Evolutionary conservation across 352 stramenopile species (phyloP), one percentile per base, ranked within the genome.

Genomic region (Phytophthora vignae): DNA sequence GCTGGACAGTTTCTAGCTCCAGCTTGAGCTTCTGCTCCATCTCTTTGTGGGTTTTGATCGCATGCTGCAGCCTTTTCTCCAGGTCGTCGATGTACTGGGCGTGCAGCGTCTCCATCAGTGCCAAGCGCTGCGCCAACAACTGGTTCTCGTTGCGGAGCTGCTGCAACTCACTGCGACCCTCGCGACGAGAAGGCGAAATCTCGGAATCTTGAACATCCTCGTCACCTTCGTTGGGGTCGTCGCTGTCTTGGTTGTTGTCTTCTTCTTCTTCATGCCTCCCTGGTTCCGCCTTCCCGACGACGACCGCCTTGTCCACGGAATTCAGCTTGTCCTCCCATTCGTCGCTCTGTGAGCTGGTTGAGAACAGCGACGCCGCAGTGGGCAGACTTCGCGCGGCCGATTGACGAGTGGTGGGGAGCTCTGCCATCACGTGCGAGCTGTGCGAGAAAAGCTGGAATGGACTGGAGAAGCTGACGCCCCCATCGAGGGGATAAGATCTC

Each of bases 211-310:
- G 31, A 40, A 11, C 19, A 27, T 50, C 55, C 4, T 17, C 27
- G 14, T 61, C 36, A 25, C 50, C 38, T 40, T 40, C 36, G 53
- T 64, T 33, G 5, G 46, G 53, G 17, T 21, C 36, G 12, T 78
- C 67, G 14, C 71, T 52, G 22, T 75, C 49, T 50, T 78, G 71
- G 38, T 75, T 75, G 46, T 74, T 65, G 27, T 48, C 53, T 8
- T 48, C 5, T 12, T 50, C 5, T 50, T 21, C 42, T 12, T 7
- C 17, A 31, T 21, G 10, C 14, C 11, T 46, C 33, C 21, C 11
- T n/a, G 48, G 22, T 22, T 3, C 3, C 14, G 12, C n/a, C 36
- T 74, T 74, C 38, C 3, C 58, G 38, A 27, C 10, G 12, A 33
- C n/a, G 0, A 36, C 7, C 7, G 1, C 19, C 40, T 69, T 67